Evolutionary conservation across 73 alveolate genomes (phyloP).

Genomic region (Breviolum minutum): DNA sequence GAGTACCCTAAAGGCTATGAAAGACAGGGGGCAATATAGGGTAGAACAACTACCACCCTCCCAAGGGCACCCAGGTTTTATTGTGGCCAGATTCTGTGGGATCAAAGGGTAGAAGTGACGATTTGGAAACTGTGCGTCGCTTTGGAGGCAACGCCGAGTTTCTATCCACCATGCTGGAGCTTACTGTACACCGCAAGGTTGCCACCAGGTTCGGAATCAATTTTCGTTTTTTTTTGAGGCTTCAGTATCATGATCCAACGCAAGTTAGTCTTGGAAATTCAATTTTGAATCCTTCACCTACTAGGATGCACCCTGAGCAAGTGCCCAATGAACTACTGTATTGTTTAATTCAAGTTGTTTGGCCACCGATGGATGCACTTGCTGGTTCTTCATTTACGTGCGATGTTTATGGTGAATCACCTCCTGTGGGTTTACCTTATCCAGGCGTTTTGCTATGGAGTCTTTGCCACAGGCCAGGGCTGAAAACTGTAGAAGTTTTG

Average conservation of each 20-base stretch:
- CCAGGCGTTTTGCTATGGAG: slow-evolving; percentile 41
- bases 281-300: no score
- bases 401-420: neutral
- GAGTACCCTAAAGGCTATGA: no score
- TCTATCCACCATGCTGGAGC: slow-evolving; percentile 55
- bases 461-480: slow-evolving; percentile 42
- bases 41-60: neutral
- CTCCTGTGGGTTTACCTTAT: no score
- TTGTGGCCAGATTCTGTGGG: neutral
- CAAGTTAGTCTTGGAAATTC: no score
- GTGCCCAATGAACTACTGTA: no score
- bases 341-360: no score
- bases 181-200: slow-evolving; percentile 8
- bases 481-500: neutral
- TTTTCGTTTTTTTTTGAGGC: neutral
- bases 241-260: neutral
- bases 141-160: slow-evolving; percentile 35
- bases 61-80: neutral
- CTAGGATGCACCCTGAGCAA: no score
- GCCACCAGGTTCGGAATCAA: slow-evolving; percentile 34
- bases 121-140: neutral
- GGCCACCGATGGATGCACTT: no score
- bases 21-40: no score
- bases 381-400: no score
- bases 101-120: neutral